Conservation (phyloP, 148 eudicot species). For the Polygonum maritimum region DNA sequence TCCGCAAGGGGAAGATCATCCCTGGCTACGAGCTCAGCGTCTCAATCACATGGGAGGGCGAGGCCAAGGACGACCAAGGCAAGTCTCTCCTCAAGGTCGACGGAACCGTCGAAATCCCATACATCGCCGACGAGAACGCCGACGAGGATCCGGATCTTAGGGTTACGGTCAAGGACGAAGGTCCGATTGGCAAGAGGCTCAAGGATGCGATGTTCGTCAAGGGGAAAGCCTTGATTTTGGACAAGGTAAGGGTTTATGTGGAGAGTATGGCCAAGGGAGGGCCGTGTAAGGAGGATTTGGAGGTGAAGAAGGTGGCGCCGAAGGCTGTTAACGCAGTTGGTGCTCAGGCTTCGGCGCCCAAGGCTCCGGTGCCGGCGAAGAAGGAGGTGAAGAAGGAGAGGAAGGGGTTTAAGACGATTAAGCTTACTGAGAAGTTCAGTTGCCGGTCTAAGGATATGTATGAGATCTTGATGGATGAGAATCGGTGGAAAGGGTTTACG, state of each 20-base stretch:
- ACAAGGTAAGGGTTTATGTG: constrained; percentile 61
- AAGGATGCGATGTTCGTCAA: constrained; percentile 53
- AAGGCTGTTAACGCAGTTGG: constrained; percentile 15
- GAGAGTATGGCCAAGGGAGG: constrained; percentile 83
- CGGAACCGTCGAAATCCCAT: constrained; percentile 68
- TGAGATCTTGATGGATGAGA: constrained; percentile 97
- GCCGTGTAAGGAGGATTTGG: constrained; percentile 71
- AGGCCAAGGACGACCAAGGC: constrained; percentile 41
- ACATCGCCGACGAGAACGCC: constrained; percentile 73
- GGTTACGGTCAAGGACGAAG: constrained; percentile 48
- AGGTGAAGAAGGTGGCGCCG: constrained; percentile 43
- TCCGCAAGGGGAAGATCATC: constrained; percentile 85
- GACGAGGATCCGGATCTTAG: constrained; percentile 66
- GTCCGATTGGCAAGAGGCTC: constrained; percentile 42
- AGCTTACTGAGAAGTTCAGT: constrained; percentile 74
- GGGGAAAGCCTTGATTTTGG: constrained; percentile 54
- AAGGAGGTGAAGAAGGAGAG: constrained; percentile 36
- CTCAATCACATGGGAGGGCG: constrained; percentile 49
- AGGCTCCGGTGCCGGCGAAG: constrained; percentile 10
- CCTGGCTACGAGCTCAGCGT: constrained; percentile 82
- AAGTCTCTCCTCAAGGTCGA: constrained; percentile 19
- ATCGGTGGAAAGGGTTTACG: constrained; percentile 96
- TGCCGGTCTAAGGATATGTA: constrained; percentile 69
- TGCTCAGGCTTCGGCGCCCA: constrained; percentile 4
- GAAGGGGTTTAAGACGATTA: constrained; percentile 80